phyloP scores from a whole-genome alignment of 2,329 filamentous ascomycete genomes.

The Lecanoromycetidae sp. region DNA sequence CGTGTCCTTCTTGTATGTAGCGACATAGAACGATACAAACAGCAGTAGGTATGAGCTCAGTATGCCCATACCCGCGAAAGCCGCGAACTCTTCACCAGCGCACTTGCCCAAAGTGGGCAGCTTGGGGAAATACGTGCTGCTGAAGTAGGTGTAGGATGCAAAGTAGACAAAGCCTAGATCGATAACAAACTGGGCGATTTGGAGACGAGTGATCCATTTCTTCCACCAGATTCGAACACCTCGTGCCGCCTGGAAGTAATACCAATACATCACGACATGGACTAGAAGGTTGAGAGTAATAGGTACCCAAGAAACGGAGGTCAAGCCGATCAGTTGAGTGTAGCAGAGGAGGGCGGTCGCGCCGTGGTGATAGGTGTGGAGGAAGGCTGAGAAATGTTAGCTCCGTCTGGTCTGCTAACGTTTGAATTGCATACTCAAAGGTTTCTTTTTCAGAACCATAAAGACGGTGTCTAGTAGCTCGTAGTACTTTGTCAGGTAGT shows the following conservation, averaged over 20 bases:
- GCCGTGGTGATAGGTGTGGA: conserved; percentile 98
- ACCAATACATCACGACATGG: conserved; percentile 99
- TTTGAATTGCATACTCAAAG: conserved; percentile 51
- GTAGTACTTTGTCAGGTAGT: conserved; percentile 96
- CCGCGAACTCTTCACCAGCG: conserved; percentile 92
- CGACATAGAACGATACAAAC: conserved; percentile 98
- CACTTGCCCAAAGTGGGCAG: conserved; percentile 76
- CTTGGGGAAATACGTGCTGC: conserved; percentile 71
- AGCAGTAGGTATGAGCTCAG: conserved; percentile 91
- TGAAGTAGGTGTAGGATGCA: conserved; percentile 97
- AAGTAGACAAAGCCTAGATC: conserved; percentile 99
- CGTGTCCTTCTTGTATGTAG: conserved; percentile 53
- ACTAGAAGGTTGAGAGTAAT: conserved; percentile 88
- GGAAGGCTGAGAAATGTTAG: conserved; percentile 52
- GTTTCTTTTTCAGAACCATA: conserved; percentile 99
- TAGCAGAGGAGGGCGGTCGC: conserved; percentile 95
- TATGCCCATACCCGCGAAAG: conserved; percentile 81
- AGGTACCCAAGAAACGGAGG: conserved; percentile 86
- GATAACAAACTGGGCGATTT: conserved; percentile 95
- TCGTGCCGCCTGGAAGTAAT: conserved; percentile 98
- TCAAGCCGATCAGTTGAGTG: conserved; percentile 87
- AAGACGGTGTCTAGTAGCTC: conserved; percentile 93
- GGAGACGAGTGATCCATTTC: conserved; percentile 96
- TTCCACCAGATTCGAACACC: conserved; percentile 98
- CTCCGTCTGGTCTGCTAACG: conserved; percentile 19